Evolutionary conservation across 2,329 filamentous ascomycete species (phyloP).

Genomic region (Apiospora marii): DNA sequence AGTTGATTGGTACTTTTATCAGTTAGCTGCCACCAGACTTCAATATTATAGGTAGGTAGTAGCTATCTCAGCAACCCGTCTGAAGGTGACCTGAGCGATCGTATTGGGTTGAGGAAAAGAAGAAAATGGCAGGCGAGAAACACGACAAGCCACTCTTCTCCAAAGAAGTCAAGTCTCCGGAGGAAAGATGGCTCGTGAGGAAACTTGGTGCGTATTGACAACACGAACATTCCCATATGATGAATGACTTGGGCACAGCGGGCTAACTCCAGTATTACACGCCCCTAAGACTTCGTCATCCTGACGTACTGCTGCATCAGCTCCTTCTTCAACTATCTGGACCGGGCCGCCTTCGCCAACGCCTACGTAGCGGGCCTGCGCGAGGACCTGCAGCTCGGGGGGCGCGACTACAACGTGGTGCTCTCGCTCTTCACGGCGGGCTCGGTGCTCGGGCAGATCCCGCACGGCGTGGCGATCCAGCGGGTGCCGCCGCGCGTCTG

Average conservation of each 20-base stretch:
- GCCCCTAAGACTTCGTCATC: conserved; percentile 45
- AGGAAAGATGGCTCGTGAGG: conserved; percentile 40
- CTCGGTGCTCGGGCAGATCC: conserved; percentile 51
- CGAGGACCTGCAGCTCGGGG: conserved; percentile 47
- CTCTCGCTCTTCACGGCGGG: conserved; percentile 46
- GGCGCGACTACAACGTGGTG: conserved; percentile 47
- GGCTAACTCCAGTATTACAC: neutral
- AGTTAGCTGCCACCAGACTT: neutral
- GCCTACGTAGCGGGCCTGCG: conserved; percentile 50
- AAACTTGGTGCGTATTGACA: conserved; percentile 37
- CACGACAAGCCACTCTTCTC: neutral
- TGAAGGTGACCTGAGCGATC: neutral
- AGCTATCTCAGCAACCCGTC: neutral
- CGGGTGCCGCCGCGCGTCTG: conserved; percentile 56
- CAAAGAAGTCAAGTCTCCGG: conserved; percentile 24
- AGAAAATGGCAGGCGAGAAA: neutral
- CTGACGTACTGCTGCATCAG: conserved; percentile 46
- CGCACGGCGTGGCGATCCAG: conserved; percentile 54
- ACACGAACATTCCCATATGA: neutral
- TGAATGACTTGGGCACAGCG: neutral
- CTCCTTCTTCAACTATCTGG: conserved; percentile 50
- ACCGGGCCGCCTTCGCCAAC: conserved; percentile 51
- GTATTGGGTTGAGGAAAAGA: neutral
- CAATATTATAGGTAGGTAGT: neutral
- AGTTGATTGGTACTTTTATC: neutral